Conservation (phyloP, 768 basidiomycete species). For the Bullera alba region DNA sequence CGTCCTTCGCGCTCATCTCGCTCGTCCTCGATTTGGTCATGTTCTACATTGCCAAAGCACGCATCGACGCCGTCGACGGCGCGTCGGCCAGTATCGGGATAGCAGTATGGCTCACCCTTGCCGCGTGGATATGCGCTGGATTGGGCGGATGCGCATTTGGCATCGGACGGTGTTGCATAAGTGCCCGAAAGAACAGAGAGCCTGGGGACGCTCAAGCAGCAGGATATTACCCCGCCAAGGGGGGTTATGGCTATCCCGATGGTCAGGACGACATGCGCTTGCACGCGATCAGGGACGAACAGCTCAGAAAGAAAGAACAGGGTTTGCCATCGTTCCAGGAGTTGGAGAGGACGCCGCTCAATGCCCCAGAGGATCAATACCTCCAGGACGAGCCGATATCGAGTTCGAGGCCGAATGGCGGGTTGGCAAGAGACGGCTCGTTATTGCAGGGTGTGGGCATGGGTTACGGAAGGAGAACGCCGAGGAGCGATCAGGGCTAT, state of each 20-base stretch:
- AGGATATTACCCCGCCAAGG: conserved; percentile 1
- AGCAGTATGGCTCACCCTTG: conserved; percentile 42
- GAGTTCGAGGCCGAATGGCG: not conserved
- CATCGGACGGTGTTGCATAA: conserved; percentile 77
- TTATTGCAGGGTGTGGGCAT: conserved; percentile 21
- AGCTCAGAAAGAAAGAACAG: conserved; percentile 33
- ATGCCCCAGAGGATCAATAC: conserved; percentile 29
- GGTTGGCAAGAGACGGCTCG: conserved; percentile 16
- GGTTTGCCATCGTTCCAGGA: conserved; percentile 33
- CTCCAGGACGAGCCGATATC: conserved; percentile 18
- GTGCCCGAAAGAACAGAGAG: conserved; percentile 17
- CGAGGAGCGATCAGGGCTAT: conserved; percentile 2
- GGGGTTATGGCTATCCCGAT: no score
- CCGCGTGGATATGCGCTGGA: conserved; percentile 41
- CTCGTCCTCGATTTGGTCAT: conserved; percentile 88
- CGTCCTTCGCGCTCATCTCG: conserved; percentile 68
- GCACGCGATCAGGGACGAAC: conserved; percentile 27
- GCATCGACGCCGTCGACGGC: conserved; percentile 66
- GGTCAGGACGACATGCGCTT: conserved; percentile 41
- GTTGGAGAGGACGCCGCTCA: conserved; percentile 24
- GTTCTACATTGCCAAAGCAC: conserved; percentile 79
- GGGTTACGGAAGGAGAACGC: conserved; percentile 32
- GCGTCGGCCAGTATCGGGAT: conserved; percentile 74
- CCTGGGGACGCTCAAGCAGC: conserved; percentile 24
- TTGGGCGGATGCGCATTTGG: conserved; percentile 84